Evolutionary conservation across 1,139 yeast genomes (phyloP).

Genomic region (Scheffersomyces illinoinensis): DNA sequence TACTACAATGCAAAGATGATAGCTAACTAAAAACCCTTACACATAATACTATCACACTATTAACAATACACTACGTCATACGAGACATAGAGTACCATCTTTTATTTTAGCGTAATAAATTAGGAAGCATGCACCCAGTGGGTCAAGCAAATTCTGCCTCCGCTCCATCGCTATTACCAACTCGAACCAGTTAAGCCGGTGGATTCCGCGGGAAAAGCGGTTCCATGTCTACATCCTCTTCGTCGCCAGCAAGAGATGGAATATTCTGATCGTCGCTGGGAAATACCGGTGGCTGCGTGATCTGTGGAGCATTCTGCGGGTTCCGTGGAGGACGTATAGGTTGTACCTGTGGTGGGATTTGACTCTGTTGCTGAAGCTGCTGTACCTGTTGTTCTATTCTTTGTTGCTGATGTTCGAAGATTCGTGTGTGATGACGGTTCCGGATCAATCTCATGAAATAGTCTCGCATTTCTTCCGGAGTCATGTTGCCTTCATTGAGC

Average conservation of each 20-base stretch:
- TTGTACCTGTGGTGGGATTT: slow-evolving; percentile 2
- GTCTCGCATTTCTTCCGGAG: slow-evolving; percentile 41
- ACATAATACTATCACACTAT: too few relatives aligned
- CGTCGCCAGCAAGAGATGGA: slow-evolving; percentile 31
- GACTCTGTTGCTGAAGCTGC: slow-evolving; percentile 8
- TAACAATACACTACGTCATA: background rate
- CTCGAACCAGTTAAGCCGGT: background rate
- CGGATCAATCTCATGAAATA: slow-evolving; percentile 37
- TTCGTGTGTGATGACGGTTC: slow-evolving; percentile 28
- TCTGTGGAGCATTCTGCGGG: slow-evolving; percentile 42
- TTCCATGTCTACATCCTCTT: slow-evolving; percentile 37
- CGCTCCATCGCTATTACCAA: background rate
- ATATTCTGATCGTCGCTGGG: slow-evolving; percentile 29
- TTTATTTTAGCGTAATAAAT: background rate
- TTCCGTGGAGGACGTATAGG: slow-evolving; percentile 9
- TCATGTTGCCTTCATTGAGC: slow-evolving; percentile 34
- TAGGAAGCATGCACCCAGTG: background rate
- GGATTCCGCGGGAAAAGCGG: slow-evolving; percentile 18
- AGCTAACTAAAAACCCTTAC: too few relatives aligned
- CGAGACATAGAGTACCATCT: background rate
- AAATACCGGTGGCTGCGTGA: slow-evolving; percentile 45
- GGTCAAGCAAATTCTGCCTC: background rate
- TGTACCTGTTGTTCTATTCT: slow-evolving; percentile 9
- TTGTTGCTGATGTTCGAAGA: slow-evolving; percentile 17
- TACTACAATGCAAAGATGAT: too few relatives aligned